These are phyloP conservation scores for Nothophaeocryptopus gaeumannii DNA, from an alignment of 2,329 filamentous ascomycete genomes.

Conservation along the genomic window DNA sequence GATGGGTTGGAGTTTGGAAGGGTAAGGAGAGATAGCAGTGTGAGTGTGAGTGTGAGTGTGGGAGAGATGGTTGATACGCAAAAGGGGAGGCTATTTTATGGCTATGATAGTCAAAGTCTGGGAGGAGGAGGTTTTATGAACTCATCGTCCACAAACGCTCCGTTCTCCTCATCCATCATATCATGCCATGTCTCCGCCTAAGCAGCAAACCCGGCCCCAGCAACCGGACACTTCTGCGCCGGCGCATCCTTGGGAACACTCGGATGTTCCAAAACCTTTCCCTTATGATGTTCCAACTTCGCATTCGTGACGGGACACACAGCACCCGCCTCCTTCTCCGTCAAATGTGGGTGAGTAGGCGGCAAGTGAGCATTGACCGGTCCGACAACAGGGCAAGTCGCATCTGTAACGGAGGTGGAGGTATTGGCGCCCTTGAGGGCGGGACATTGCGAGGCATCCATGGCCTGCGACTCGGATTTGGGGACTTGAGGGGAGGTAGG, in stretches of 20 bases:
- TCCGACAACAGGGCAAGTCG: conserved; percentile 45
- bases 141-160: too few relatives aligned
- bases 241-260: conserved; percentile 38
- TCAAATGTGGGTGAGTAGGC: conserved; percentile 42
- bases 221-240: conserved; percentile 43
- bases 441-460: conserved; percentile 41
- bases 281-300: conserved; percentile 43
- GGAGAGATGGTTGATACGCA: too few relatives aligned
- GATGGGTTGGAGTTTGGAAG: too few relatives aligned
- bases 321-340: conserved; percentile 37
- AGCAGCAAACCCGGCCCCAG: conserved; percentile 24
- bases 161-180: too few relatives aligned
- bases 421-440: conserved; percentile 41
- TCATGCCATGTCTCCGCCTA: too few relatives aligned
- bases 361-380: conserved; percentile 41
- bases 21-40: too few relatives aligned
- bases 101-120: too few relatives aligned
- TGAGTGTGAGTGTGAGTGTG: too few relatives aligned
- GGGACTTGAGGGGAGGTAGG: conserved; percentile 36
- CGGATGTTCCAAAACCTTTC: conserved; percentile 43
- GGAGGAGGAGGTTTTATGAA: too few relatives aligned
- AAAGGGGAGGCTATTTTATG: too few relatives aligned
- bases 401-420: conserved; percentile 41
- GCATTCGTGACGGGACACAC: conserved; percentile 47
- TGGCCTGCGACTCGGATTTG: conserved; percentile 23